Evolutionary conservation across 345 rosid genomes (phyloP), one percentile per base, ranked within the genome.

Genomic region (Melastoma malabathricum): DNA sequence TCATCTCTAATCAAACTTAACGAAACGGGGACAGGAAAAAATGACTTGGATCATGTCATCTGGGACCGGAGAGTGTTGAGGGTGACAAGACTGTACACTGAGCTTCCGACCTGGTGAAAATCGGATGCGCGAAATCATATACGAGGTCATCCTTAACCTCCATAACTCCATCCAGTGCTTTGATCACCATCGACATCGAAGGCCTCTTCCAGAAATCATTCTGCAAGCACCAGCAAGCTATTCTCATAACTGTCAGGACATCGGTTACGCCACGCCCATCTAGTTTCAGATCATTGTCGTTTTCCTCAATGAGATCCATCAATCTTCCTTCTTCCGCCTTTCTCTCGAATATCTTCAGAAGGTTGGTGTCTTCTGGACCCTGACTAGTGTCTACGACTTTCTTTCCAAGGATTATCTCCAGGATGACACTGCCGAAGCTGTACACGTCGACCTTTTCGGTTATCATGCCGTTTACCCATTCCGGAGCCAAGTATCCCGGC

Each of bases 171-270:
- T 59, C 72, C n/a, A 69, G 48, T 46, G 52, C 64, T 63, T 51
- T 59, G 16, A 59, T 10, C 18, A 59, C 20, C 17, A 23, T 43
- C 3, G 63, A 52, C 63, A 59, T 51, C 27, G 63, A 45, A n/a
- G 44, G 56, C 18, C 63, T 50, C 50, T 25, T 64, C 3, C 44
- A 15, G 6, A 17, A 57, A 46, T 74, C 68, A 13, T 54, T 47
- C 34, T 68, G 79, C 50, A 74, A 12, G 15, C 79, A 74, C 76
- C 79, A 67, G 10, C 64, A 59, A 15, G 67, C 69, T 29, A 71
- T 20, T 44, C 39, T 64, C 71, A 71, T 54, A 66, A 61, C 65
- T 49, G 58, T 43, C 48, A 50, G 48, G 0, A 46, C 76, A 9
- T 31, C 38, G 7, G 38, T 31, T 31, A 31, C 46, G 59, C 61